Evolutionary conservation across 306 rosid species (phyloP), one percentile per base, ranked within the genome.

Genomic region (Fagus crenata): DNA sequence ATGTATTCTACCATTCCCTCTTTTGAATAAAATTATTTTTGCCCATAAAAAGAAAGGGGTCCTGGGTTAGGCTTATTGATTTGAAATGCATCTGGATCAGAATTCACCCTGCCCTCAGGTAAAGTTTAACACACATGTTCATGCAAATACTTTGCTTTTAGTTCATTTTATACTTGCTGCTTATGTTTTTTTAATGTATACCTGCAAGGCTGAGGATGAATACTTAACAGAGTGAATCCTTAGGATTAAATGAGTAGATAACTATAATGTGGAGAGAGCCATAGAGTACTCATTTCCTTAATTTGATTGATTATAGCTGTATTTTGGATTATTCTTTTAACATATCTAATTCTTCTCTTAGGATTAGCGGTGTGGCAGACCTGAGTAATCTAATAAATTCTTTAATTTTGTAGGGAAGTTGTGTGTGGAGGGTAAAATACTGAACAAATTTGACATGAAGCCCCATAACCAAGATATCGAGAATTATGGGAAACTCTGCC

Each of bases 401-500:
- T 61, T 63, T 80, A 33, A 3, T 61, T 4, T 78, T 72, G 67
- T 73, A 93, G 98, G 97, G 79, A 93, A 88, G 78, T 41, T 85
- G 14, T 76, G 89, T 3, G 90, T 90, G 53, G 98, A 93, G 79
- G 98, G 97, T 32, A 89, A 87, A 77, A 88, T 93, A 78, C 74
- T 72, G 64, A 72, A 89, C 87, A 93, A 92, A 71, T 89, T 93
- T 84, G 94, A 92, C 84, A 91, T 92, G 96, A 93, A 87, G 82
- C 97, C 96, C 28, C 88, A 87, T 75, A 81, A 76, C 84, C 89
- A 87, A 83, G 90, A 74, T 81, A 79, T 93, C 68, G 98, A 93
- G 74, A 77, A 83, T 72, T 92, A 93, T 72, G 96, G 93, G 81
- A 90, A 93, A 82, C 88, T 91, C 58, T 92, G 92, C 78, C 94